Conservation (phyloP, 768 basidiomycete genomes). For the Leccinum sublutescens region DNA sequence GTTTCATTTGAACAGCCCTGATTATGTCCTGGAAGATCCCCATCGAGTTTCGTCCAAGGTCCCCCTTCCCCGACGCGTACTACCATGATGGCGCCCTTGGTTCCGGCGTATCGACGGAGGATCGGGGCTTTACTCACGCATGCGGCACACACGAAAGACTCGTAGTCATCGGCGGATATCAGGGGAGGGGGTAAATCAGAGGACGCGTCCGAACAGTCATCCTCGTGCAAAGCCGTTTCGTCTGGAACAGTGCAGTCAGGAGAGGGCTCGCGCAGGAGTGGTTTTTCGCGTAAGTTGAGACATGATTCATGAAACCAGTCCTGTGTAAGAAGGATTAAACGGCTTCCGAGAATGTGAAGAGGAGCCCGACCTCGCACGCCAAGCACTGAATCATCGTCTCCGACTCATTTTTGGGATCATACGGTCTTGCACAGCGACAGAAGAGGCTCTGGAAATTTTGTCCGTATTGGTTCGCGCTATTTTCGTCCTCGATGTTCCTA, state of each 20-base stretch:
- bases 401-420: conserved; percentile 68
- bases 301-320: conserved; percentile 94
- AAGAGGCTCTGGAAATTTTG: conserved; percentile 72
- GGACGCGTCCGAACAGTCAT: conserved; percentile 59
- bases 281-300: conserved; percentile 71
- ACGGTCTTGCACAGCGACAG: conserved; percentile 71
- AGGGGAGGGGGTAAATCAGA: conserved; percentile 67
- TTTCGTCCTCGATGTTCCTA: conserved; percentile 49
- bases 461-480: conserved; percentile 61
- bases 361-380: conserved; percentile 64
- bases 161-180: conserved; percentile 67
- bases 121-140: conserved; percentile 60
- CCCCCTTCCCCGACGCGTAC: conserved; percentile 45
- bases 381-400: conserved; percentile 92
- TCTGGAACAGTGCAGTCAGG: conserved; percentile 17
- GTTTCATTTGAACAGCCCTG: conserved; percentile 9
- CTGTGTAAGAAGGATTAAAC: conserved; percentile 36
- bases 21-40: conserved; percentile 11
- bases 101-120: conserved; percentile 65
- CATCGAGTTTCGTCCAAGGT: conserved; percentile 54
- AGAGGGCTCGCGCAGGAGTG: conserved; percentile 44
- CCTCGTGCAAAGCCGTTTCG: conserved; percentile 28
- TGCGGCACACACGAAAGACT: conserved; percentile 66
- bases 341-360: not conserved
- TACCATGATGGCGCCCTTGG: conserved; percentile 65